A percentile compares a stretch with the other conserved stretches of the same genome.
phyloP scores from a whole-genome alignment of 768 basidiomycete genomes.

The Lyophyllum decastes region DNA sequence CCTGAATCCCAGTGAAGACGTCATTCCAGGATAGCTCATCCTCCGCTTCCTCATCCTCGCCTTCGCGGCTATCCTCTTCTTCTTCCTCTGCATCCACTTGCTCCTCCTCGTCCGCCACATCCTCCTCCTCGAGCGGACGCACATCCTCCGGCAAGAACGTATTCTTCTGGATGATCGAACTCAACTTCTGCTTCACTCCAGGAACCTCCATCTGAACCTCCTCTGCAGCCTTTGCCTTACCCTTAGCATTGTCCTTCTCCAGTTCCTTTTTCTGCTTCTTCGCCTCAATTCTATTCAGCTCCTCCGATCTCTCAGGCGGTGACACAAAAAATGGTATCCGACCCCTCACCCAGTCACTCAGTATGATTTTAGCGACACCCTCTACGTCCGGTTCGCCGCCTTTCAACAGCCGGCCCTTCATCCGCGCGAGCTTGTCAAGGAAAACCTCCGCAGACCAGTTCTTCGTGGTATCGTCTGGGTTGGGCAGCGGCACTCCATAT shows the following conservation, averaged over 20 bases:
- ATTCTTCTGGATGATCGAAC: conserved; percentile 88
- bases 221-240: conserved; percentile 52
- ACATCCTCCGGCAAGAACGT: conserved; percentile 85
- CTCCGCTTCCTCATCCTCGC: conserved; percentile 42
- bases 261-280: conserved; percentile 47
- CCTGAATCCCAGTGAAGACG: conserved; percentile 67
- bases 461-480: conserved; percentile 50
- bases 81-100: conserved; percentile 38
- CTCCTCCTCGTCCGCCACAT: conserved; percentile 43
- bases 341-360: conserved; percentile 97
- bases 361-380: conserved; percentile 89
- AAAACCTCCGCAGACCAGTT: conserved; percentile 78
- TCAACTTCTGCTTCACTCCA: conserved; percentile 84
- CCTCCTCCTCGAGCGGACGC: conserved; percentile 59
- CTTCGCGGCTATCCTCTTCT: conserved; percentile 37
- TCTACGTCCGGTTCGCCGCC: conserved; percentile 95
- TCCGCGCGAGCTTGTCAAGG: conserved; percentile 81
- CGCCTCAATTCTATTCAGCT: conserved; percentile 66
- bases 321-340: conserved; percentile 95
- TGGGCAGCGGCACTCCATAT: conserved; percentile 70
- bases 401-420: conserved; percentile 89
- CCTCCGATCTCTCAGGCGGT: conserved; percentile 83
- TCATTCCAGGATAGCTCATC: conserved; percentile 83
- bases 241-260: conserved; percentile 41
- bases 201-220: conserved; percentile 41